Conservation (phyloP, 1,284 basidiomycete genomes). For the Golubevia pallescens region DNA sequence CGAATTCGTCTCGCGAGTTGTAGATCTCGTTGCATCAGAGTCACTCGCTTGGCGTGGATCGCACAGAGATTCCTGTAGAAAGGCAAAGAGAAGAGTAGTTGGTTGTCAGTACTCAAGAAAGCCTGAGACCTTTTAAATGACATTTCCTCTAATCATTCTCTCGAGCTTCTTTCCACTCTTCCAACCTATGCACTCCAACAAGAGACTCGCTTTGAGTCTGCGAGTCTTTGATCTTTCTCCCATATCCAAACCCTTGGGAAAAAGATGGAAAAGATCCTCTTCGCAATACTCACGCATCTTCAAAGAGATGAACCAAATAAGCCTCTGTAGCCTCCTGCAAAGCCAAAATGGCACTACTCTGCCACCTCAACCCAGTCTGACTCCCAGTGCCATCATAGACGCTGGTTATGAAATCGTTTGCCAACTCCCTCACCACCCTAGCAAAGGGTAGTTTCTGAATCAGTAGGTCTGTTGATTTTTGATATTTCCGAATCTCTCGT, state of each 20-base stretch:
- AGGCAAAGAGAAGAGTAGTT: neutral
- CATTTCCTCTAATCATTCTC: too few species aligned
- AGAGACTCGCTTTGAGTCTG: too few species aligned
- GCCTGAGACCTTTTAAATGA: too few species aligned
- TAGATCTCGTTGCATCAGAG: constrained; percentile 62
- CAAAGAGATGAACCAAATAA: constrained; percentile 59
- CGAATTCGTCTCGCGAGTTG: constrained; percentile 58
- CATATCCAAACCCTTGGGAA: too few species aligned
- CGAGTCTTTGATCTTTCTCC: too few species aligned
- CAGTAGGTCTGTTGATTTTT: constrained; percentile 59
- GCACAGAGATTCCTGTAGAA: constrained; percentile 54
- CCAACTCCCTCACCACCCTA: constrained; percentile 57
- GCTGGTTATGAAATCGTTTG: constrained; percentile 55
- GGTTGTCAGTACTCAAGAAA: too few species aligned
- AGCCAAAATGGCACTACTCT: constrained; percentile 59
- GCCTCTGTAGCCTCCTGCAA: constrained; percentile 63
- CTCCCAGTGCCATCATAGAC: constrained; percentile 47
- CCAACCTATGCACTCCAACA: too few species aligned
- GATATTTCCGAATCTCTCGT: constrained; percentile 60
- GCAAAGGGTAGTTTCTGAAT: constrained; percentile 62
- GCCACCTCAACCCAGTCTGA: constrained; percentile 55
- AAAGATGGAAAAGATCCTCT: too few species aligned
- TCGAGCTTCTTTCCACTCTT: too few species aligned
- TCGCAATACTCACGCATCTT: constrained; percentile 60
- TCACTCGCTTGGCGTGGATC: constrained; percentile 37